Percentiles rank a stretch among this genome's conserved stretches.
phyloP scores from a whole-genome alignment of 164 flowering plant genomes.

The Stephania yunnanensis region DNA sequence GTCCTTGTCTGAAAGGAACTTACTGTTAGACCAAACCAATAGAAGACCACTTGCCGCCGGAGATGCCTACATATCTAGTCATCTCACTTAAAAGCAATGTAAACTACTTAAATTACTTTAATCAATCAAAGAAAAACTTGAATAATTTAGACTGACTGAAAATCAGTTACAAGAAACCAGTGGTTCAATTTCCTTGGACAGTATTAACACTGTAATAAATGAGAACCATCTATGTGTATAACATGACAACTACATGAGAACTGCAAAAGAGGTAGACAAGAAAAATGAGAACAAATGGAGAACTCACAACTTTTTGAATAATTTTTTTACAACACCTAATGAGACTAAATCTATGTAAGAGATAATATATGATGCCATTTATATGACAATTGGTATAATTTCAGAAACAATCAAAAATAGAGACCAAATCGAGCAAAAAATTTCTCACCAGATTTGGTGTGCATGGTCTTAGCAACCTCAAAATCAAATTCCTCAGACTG shows the following conservation, averaged over 20 bases:
- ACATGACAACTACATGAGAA: no score
- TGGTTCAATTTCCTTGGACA: not conserved
- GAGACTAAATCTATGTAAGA: not conserved
- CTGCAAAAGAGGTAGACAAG: not conserved
- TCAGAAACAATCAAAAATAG: not conserved
- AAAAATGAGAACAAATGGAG: not conserved
- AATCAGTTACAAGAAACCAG: not conserved
- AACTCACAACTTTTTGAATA: not conserved
- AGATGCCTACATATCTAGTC: no score
- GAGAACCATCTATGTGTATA: no score
- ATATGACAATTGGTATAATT: no score
- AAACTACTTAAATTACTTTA: no score
- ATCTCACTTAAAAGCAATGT: no score
- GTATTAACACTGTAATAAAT: no score
- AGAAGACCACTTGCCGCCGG: no score
- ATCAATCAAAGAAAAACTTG: no score
- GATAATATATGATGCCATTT: no score
- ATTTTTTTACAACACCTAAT: no score
- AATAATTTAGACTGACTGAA: no score
- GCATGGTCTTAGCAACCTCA: not conserved
- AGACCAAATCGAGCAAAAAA: not conserved
- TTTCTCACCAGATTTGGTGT: conserved; percentile 1
- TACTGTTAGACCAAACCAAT: not conserved
- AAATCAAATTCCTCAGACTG: conserved; percentile 2
- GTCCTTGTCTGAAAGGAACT: conserved; percentile 3